These are phyloP conservation scores for Penicillium daleae DNA, from an alignment of 495 filamentous ascomycete genomes.

Conservation along the genomic window DNA sequence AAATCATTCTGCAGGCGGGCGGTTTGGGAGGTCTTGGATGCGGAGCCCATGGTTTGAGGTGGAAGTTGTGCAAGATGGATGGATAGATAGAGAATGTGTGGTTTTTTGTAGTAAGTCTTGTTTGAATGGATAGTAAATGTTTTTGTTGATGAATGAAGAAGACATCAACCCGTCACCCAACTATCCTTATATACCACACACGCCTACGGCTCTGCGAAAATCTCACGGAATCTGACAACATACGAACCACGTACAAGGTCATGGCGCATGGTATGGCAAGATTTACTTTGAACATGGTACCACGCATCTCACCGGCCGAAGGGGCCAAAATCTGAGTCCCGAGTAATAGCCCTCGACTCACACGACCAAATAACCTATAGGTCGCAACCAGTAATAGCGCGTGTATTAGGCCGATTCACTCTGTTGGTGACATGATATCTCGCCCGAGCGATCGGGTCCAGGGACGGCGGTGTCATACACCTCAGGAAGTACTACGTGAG, in stretches of 20 bases:
- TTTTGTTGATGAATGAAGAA: not conserved
- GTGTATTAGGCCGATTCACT: not conserved
- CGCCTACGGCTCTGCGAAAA: not conserved
- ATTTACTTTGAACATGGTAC: not conserved
- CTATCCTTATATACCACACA: not conserved
- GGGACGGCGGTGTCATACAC: not conserved
- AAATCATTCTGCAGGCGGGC: conserved; percentile 46
- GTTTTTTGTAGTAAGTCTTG: not conserved
- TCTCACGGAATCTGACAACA: not conserved
- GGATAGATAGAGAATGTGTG: not conserved
- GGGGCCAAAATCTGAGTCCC: not conserved
- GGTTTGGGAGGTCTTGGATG: conserved; percentile 14
- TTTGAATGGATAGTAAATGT: not conserved
- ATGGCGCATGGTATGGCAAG: not conserved
- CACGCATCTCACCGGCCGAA: not conserved
- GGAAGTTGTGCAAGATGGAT: conserved; percentile 8
- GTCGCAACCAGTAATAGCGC: not conserved
- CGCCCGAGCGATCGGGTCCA: not conserved
- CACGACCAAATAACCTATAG: not conserved
- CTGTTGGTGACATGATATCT: conserved; percentile 9
- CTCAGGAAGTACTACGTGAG: not conserved
- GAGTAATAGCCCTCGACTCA: not conserved
- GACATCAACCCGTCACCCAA: not conserved
- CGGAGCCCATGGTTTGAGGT: conserved; percentile 13
- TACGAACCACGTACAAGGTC: not conserved